A percentile compares a stretch with the other conserved stretches of the same genome.
Evolutionary conservation across 192 early-diverging fungal species (phyloP).

Genomic region (Lobosporangium transversale): DNA sequence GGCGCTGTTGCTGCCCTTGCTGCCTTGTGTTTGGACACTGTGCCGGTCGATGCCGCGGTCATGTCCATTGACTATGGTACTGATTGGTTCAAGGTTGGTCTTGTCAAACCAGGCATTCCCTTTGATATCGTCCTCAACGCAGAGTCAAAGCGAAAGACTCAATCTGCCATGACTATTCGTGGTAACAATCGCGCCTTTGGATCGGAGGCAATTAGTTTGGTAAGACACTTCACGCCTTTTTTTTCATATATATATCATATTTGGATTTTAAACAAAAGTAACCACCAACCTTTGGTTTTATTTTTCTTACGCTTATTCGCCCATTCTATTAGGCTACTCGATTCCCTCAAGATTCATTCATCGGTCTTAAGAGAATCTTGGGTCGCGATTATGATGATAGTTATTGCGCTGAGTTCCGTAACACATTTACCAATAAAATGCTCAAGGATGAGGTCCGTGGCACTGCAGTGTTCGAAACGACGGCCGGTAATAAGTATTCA

Average conservation of each 20-base stretch:
- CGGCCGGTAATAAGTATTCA: conserved; percentile 62
- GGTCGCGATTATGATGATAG: conserved; percentile 82
- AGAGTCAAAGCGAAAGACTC: conserved; percentile 96
- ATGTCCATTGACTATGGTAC: conserved; percentile 97
- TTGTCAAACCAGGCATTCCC: conserved; percentile 90
- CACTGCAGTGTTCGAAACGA: conserved; percentile 76
- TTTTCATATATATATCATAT: neutral
- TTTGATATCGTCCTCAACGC: conserved; percentile 96
- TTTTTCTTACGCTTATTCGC: neutral
- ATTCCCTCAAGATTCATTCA: conserved; percentile 85
- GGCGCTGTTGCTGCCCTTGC: conserved; percentile 48
- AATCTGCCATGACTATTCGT: conserved; percentile 81
- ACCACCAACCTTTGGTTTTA: neutral
- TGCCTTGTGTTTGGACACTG: conserved; percentile 39
- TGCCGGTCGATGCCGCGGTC: conserved; percentile 70
- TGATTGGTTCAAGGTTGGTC: conserved; percentile 96
- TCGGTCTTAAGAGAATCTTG: conserved; percentile 84
- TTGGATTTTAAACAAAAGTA: neutral
- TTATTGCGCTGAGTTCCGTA: conserved; percentile 73
- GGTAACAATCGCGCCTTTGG: conserved; percentile 89
- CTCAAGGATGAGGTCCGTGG: conserved; percentile 69
- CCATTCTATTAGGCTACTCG: conserved; percentile 68
- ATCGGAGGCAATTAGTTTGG: conserved; percentile 82
- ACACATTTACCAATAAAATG: conserved; percentile 84
- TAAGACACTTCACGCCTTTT: conserved; percentile 43